Evolutionary conservation across 371 early-diverging fungal species (phyloP).

Genomic region (Thermomucor indicae-seudaticae): DNA sequence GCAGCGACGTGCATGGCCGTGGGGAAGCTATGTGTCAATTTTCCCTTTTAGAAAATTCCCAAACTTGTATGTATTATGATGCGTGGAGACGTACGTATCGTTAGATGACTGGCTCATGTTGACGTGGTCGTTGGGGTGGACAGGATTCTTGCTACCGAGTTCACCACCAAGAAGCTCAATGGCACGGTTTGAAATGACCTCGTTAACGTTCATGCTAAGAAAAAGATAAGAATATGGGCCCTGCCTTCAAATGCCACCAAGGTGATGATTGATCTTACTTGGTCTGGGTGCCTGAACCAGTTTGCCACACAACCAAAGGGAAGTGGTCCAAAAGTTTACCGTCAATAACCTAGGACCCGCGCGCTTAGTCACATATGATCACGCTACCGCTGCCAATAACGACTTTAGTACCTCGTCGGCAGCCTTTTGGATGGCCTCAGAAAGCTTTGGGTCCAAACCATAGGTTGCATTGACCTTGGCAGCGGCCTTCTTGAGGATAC

Average conservation of each 20-base stretch:
- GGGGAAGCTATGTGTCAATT: conserved; percentile 79
- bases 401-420: conserved; percentile 80
- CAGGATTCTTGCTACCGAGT: conserved; percentile 85
- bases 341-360: conserved; percentile 86
- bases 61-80: neutral
- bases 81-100: conserved; percentile 66
- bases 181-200: conserved; percentile 94
- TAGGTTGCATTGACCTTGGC: conserved; percentile 89
- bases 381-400: no score
- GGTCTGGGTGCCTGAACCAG: conserved; percentile 97
- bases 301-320: conserved; percentile 96
- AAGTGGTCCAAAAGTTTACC: conserved; percentile 89
- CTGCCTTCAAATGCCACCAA: neutral
- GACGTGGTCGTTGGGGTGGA: conserved; percentile 97
- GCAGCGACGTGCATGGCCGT: conserved; percentile 98
- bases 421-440: conserved; percentile 84
- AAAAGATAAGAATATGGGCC: neutral
- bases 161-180: conserved; percentile 91
- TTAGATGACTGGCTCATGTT: conserved; percentile 97
- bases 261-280: conserved; percentile 42
- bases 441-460: conserved; percentile 73
- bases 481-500: conserved; percentile 89
- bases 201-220: conserved; percentile 28
- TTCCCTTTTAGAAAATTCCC: neutral
- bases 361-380: no score